Percentiles rank a stretch among this genome's conserved stretches.
Evolutionary conservation across 2,329 filamentous ascomycete species (phyloP).

Genomic region (Cordyceps pruinosa): DNA sequence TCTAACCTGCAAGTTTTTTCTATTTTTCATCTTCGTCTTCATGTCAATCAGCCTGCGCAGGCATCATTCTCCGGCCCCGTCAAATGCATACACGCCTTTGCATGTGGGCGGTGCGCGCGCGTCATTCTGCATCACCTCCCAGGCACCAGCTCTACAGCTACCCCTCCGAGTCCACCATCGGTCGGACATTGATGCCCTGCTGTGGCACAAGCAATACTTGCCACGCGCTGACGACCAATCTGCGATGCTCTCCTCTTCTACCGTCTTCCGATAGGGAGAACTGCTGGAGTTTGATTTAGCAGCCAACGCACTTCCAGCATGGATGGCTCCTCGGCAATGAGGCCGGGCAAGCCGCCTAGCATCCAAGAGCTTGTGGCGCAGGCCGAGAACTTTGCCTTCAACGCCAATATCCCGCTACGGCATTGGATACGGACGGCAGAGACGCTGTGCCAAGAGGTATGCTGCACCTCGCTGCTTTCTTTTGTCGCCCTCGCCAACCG

Average conservation of each 20-base stretch:
- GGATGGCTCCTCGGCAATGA: constrained; percentile 23
- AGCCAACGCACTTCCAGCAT: constrained; percentile 15
- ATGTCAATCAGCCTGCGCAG: not conserved
- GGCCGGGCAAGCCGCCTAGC: constrained; percentile 50
- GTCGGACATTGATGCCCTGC: constrained; percentile 1
- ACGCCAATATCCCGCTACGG: constrained; percentile 65
- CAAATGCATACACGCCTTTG: not conserved
- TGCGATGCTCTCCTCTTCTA: not conserved
- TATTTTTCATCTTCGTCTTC: not conserved
- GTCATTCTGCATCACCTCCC: not conserved
- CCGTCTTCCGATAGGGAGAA: constrained; percentile 5
- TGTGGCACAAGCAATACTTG: not conserved
- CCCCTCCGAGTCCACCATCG: constrained; percentile 10
- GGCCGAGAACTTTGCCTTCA: constrained; percentile 77
- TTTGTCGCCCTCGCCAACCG: not conserved
- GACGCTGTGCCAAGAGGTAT: constrained; percentile 72
- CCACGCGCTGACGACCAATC: not conserved
- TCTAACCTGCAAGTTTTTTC: too few species aligned
- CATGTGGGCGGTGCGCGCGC: not conserved
- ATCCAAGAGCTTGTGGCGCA: constrained; percentile 70
- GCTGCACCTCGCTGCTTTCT: constrained; percentile 20
- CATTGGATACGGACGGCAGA: constrained; percentile 78
- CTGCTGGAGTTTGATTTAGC: not conserved
- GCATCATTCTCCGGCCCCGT: not conserved
- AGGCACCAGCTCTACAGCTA: constrained; percentile 10